A percentile compares a stretch with the other conserved stretches of the same genome.
Evolutionary conservation across 768 basidiomycete species (phyloP).

Genomic region (Lactarius sp.): DNA sequence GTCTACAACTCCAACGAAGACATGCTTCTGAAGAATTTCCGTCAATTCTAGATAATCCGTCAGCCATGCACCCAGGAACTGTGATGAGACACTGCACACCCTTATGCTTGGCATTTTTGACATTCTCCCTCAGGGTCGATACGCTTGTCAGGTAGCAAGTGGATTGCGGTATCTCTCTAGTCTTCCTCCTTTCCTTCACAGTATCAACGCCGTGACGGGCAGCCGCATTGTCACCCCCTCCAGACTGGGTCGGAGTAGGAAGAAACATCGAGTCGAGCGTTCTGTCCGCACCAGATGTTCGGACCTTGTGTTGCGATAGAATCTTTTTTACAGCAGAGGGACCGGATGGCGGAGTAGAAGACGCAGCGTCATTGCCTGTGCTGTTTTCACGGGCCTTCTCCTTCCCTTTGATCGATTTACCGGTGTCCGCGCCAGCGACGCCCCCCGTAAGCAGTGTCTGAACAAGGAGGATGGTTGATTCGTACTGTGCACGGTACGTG

Average conservation of each 20-base stretch:
- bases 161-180: constrained; percentile 46
- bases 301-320: constrained; percentile 84
- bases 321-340: constrained; percentile 41
- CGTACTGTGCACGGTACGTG: neutral
- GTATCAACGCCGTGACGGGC: constrained; percentile 10
- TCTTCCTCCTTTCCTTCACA: constrained; percentile 14
- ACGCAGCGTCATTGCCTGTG: constrained; percentile 1
- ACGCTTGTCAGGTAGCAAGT: constrained; percentile 76
- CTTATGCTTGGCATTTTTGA: constrained; percentile 65
- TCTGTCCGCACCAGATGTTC: constrained; percentile 80
- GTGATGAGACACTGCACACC: constrained; percentile 35
- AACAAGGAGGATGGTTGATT: neutral
- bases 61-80: neutral
- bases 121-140: constrained; percentile 51
- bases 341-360: constrained; percentile 3
- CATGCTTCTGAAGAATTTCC: constrained; percentile 81
- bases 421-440: constrained; percentile 6
- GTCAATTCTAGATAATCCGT: constrained; percentile 54
- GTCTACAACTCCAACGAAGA: constrained; percentile 91
- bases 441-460: constrained; percentile 62
- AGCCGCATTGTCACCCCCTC: constrained; percentile 11
- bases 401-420: constrained; percentile 13
- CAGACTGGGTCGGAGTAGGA: constrained; percentile 44
- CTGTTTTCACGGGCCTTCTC: constrained; percentile 17
- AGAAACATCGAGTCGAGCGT: constrained; percentile 97